Conservation (phyloP, 2,329 filamentous ascomycete species). For the Alternaria brassicae region DNA sequence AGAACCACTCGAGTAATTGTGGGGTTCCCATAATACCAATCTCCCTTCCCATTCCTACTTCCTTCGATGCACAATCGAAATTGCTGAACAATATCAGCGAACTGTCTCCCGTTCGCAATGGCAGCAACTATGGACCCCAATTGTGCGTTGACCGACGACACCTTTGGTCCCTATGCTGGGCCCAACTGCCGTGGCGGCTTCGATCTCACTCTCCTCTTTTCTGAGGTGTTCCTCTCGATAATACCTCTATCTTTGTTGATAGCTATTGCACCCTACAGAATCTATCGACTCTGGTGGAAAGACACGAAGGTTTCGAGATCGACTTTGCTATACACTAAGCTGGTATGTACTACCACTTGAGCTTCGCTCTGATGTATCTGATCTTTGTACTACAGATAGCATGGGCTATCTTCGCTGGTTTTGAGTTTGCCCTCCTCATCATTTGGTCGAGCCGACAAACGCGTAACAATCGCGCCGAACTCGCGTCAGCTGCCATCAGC, state of each 20-base stretch:
- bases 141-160: slow-evolving; percentile 39
- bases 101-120: slow-evolving; percentile 29
- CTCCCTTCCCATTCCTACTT: slow-evolving; percentile 22
- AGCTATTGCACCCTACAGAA: slow-evolving; percentile 36
- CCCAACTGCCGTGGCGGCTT: slow-evolving; percentile 45
- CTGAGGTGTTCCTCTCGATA: slow-evolving; percentile 45
- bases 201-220: slow-evolving; percentile 50
- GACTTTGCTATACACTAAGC: slow-evolving; percentile 32
- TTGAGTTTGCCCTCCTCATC: slow-evolving; percentile 39
- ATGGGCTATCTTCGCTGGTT: slow-evolving; percentile 33
- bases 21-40: slow-evolving; percentile 23
- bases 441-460: slow-evolving; percentile 33
- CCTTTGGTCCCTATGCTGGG: slow-evolving; percentile 44
- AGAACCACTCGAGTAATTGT: slow-evolving; percentile 19
- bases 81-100: slow-evolving; percentile 26
- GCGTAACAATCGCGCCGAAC: slow-evolving; percentile 26
- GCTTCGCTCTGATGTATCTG: background rate
- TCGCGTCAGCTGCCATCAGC: slow-evolving; percentile 38
- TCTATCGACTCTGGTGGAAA: slow-evolving; percentile 37
- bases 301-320: slow-evolving; percentile 34
- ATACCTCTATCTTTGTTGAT: slow-evolving; percentile 41
- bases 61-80: slow-evolving; percentile 30
- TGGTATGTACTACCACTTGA: slow-evolving; percentile 29
- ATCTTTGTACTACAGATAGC: slow-evolving; percentile 24
- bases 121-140: slow-evolving; percentile 23